Percentiles rank a stretch among this genome's conserved stretches.
phyloP scores from a whole-genome alignment of 2,329 filamentous ascomycete genomes.

The Cladosporium velox region DNA sequence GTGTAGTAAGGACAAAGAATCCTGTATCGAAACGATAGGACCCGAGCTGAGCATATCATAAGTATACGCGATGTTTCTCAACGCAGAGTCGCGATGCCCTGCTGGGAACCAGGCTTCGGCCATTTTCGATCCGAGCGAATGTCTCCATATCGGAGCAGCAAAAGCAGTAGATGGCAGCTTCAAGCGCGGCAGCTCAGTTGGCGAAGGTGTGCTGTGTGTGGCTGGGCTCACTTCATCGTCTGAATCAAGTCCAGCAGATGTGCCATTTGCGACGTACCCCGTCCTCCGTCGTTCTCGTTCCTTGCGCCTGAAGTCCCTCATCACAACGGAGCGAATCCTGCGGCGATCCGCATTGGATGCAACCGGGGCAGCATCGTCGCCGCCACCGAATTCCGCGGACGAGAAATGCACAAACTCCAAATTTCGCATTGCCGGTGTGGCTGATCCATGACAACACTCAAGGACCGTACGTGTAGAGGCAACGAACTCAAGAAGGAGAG shows the following conservation, averaged over 20 bases:
- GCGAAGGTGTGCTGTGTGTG: too few relatives aligned
- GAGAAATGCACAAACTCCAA: not conserved
- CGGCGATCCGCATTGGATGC: not conserved
- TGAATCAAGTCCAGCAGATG: not conserved
- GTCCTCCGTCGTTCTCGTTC: not conserved
- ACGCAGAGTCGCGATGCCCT: not conserved
- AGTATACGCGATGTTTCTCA: not conserved
- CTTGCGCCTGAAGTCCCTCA: not conserved
- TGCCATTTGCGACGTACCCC: not conserved
- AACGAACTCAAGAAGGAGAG: too few relatives aligned
- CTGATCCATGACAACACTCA: not conserved
- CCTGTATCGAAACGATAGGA: not conserved
- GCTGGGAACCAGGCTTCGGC: not conserved
- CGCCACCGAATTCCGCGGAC: not conserved
- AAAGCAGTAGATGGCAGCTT: not conserved
- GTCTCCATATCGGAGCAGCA: not conserved
- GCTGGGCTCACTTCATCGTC: not conserved
- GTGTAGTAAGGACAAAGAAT: constrained; percentile 3
- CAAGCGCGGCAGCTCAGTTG: not conserved
- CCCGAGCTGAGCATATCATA: not conserved
- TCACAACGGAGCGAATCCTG: not conserved
- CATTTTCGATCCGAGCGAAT: not conserved
- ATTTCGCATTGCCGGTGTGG: not conserved
- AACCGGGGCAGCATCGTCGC: not conserved
- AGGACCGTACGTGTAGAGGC: too few relatives aligned